A percentile compares a stretch with the other conserved stretches of the same genome.
Evolutionary conservation across 352 stramenopile species (phyloP).

Genomic region (Globisporangium camurandrum): DNA sequence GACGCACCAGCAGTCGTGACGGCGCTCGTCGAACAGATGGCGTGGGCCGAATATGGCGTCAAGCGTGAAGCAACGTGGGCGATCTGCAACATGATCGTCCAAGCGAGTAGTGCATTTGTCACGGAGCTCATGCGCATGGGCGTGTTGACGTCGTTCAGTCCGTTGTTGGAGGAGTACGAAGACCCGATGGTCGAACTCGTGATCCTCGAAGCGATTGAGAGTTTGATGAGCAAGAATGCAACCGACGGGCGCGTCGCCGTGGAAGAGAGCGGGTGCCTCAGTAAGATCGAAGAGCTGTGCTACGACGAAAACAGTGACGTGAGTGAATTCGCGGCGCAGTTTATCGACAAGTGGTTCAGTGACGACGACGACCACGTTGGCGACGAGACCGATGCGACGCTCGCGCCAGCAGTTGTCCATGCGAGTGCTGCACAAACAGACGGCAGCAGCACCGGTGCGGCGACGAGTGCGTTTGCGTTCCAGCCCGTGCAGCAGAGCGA

Average conservation of each 20-base stretch:
- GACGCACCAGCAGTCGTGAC: constrained; percentile 55
- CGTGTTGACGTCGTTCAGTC: constrained; percentile 65
- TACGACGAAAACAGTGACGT: constrained; percentile 81
- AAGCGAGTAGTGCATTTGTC: constrained; percentile 48
- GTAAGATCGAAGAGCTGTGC: constrained; percentile 75
- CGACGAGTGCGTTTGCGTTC: constrained; percentile 50
- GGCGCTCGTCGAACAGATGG: constrained; percentile 72
- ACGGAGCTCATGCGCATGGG: constrained; percentile 60
- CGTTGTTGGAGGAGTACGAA: constrained; percentile 76
- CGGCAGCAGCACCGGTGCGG: constrained; percentile 11
- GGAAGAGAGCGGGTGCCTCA: constrained; percentile 70
- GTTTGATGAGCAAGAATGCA: constrained; percentile 58
- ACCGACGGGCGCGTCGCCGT: constrained; percentile 52
- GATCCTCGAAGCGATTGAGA: constrained; percentile 75
- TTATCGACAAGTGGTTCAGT: constrained; percentile 80
- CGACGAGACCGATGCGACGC: constrained; percentile 35
- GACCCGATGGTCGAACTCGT: constrained; percentile 82
- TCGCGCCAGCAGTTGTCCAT: constrained; percentile 51
- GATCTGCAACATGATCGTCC: constrained; percentile 83
- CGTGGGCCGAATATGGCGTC: constrained; percentile 82
- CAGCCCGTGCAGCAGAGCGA: constrained; percentile 57
- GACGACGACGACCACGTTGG: constrained; percentile 34
- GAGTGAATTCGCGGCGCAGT: constrained; percentile 54
- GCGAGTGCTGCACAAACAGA: background rate
- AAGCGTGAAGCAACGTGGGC: constrained; percentile 83